Evolutionary conservation across 305 asterid species (phyloP).

Genomic region (Solanum hybrid): DNA sequence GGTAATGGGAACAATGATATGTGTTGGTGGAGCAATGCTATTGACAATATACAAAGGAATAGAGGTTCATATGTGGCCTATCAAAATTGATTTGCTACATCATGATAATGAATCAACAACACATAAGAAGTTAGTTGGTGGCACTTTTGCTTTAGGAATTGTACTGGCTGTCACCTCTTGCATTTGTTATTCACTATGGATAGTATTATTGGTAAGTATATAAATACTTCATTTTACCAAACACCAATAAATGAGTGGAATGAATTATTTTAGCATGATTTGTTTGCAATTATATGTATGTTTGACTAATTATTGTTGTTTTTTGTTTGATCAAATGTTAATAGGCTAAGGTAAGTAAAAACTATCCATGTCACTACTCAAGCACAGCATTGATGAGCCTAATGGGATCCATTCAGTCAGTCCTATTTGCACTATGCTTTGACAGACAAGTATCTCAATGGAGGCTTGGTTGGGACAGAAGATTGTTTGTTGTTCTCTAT

Average conservation of each 20-base stretch:
- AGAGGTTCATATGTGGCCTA: slow-evolving; percentile 10
- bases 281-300: not conserved
- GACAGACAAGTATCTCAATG: slow-evolving; percentile 11
- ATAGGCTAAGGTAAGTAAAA: slow-evolving; percentile 16
- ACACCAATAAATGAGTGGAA: not conserved
- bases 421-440: slow-evolving; percentile 12
- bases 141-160: slow-evolving; percentile 10
- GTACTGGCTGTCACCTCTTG: slow-evolving; percentile 17
- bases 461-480: slow-evolving; percentile 24
- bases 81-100: slow-evolving; percentile 10
- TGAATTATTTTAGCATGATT: not conserved
- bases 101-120: not conserved
- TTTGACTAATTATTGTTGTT: not conserved
- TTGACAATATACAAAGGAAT: slow-evolving; percentile 20
- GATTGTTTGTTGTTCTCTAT: slow-evolving; percentile 13
- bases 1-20: slow-evolving; percentile 16
- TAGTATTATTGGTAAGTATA: slow-evolving; percentile 18
- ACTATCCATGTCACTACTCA: slow-evolving; percentile 23
- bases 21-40: slow-evolving; percentile 28
- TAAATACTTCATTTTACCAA: not conserved
- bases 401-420: slow-evolving; percentile 18
- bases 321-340: not conserved
- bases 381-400: slow-evolving; percentile 22
- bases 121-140: not conserved
- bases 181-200: slow-evolving; percentile 19